phyloP scores from a whole-genome alignment of 495 filamentous ascomycete species.

The Hypoxylon fuscum region DNA sequence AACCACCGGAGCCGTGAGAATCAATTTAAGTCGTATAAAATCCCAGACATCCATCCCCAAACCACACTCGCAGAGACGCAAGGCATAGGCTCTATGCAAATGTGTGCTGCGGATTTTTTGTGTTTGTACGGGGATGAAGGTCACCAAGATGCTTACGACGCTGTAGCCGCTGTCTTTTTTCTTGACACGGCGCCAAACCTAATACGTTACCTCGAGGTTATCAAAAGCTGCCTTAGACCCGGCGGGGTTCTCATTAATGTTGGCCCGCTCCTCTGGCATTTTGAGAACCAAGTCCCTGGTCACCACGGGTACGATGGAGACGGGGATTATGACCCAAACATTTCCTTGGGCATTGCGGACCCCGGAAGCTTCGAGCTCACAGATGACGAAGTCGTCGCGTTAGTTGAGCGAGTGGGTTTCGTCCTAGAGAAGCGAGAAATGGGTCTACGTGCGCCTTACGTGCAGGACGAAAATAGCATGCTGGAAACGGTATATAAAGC shows the following conservation, averaged over 20 bases:
- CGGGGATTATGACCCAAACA: slow-evolving; percentile 53
- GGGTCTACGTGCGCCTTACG: slow-evolving; percentile 75
- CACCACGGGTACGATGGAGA: slow-evolving; percentile 54
- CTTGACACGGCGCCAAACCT: slow-evolving; percentile 96
- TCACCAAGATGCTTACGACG: slow-evolving; percentile 73
- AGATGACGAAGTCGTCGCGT: slow-evolving; percentile 81
- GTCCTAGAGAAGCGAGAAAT: slow-evolving; percentile 67
- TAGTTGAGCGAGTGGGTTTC: slow-evolving; percentile 83
- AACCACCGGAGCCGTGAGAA: slow-evolving; percentile 76
- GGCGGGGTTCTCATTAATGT: slow-evolving; percentile 89
- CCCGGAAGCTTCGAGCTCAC: slow-evolving; percentile 87
- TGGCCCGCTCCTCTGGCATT: slow-evolving; percentile 93
- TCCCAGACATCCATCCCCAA: slow-evolving; percentile 82
- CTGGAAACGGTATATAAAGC: slow-evolving; percentile 80
- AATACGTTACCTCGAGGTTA: slow-evolving; percentile 84
- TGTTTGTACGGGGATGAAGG: slow-evolving; percentile 71
- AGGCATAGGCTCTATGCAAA: slow-evolving; percentile 73
- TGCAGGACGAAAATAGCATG: slow-evolving; percentile 85
- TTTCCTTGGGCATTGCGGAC: slow-evolving; percentile 70
- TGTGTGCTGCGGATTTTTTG: slow-evolving; percentile 86
- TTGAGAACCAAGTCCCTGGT: slow-evolving; percentile 65
- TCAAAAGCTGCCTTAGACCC: slow-evolving; percentile 77
- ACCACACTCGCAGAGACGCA: slow-evolving; percentile 57
- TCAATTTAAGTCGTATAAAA: slow-evolving; percentile 72
- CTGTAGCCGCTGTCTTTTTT: slow-evolving; percentile 91